Percentiles rank a stretch among this genome's conserved stretches.
These are phyloP conservation scores for Hyphopichia wangnamkhiaoensis DNA, from an alignment of 1,139 yeast genomes.

Conservation along the genomic window DNA sequence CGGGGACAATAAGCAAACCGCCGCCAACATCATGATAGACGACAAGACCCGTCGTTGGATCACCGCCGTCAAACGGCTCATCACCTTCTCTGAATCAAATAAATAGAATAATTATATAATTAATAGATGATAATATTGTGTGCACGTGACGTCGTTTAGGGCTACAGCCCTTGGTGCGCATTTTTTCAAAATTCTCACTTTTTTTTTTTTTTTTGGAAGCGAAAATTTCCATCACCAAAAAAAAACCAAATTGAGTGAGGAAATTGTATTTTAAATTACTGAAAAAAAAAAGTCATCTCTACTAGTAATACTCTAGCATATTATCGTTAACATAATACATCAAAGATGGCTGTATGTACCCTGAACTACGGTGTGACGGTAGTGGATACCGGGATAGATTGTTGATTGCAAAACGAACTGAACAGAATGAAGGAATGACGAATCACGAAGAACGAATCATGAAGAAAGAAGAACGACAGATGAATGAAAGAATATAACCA, in stretches of 20 bases:
- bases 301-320: background rate
- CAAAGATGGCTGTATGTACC: conserved; percentile 36
- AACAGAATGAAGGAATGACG: too few relatives aligned
- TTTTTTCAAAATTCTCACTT: background rate
- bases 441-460: too few relatives aligned
- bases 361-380: too few relatives aligned
- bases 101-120: background rate
- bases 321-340: conserved; percentile 7
- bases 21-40: conserved; percentile 77
- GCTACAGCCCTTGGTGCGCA: background rate
- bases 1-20: conserved; percentile 40
- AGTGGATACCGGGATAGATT: too few relatives aligned
- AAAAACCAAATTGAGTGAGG: background rate
- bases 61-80: conserved; percentile 67
- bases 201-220: background rate
- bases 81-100: conserved; percentile 52
- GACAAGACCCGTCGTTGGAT: conserved; percentile 80
- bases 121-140: background rate
- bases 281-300: background rate
- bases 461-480: too few relatives aligned
- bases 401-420: too few relatives aligned
- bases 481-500: too few relatives aligned
- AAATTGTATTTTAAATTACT: background rate
- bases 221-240: background rate
- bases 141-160: background rate